Base-by-base conservation (phyloP, 2,329 filamentous ascomycete genomes). In the Capronia epimyces region DNA sequence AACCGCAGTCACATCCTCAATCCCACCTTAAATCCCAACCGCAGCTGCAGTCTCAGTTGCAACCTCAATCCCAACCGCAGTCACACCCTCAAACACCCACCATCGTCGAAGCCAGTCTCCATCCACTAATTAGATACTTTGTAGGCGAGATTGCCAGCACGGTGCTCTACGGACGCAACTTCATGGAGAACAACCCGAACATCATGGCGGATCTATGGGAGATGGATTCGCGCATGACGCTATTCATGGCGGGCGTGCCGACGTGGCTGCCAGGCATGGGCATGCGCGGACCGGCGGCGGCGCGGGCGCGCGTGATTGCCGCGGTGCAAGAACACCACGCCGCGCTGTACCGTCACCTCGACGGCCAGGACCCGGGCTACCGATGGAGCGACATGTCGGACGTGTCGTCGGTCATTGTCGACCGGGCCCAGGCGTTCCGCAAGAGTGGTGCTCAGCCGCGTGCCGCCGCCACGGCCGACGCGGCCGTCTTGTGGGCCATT, bases 41-140 rank as follows among this genome's bases (percentile, higher is more conserved):
- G n/a, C n/a, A n/a, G n/a, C n/a, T n/a, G n/a, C n/a, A n/a, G n/a
- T n/a, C n/a, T n/a, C n/a, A n/a, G n/a, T n/a, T n/a, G n/a, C n/a
- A n/a, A n/a, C n/a, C n/a, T n/a, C n/a, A n/a, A n/a, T n/a, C n/a
- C n/a, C 29, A 32, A 32, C n/a, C 29, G 13, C 29, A 8, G 3
- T n/a, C 6, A 8, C 7, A 7, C 29, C 3, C 29, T 32, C 3
- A 32, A 6, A 32, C n/a, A n/a, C n/a, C n/a, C n/a, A n/a, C n/a
- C n/a, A n/a, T n/a, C n/a, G 29, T n/a, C 7, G 79, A 83, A 57
- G 70, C 74, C 10, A 70, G 71, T 52, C 64, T 82, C 1, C 71
- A 74, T 56, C 66, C 72, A 2, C 68, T 85, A 4, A 65, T 82
- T 18, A 70, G 78, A 49, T 74, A 79, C 57, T 82, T 83, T 58